phyloP scores from a whole-genome alignment of 2,329 filamentous ascomycete genomes.

The Neonectria hederae region DNA sequence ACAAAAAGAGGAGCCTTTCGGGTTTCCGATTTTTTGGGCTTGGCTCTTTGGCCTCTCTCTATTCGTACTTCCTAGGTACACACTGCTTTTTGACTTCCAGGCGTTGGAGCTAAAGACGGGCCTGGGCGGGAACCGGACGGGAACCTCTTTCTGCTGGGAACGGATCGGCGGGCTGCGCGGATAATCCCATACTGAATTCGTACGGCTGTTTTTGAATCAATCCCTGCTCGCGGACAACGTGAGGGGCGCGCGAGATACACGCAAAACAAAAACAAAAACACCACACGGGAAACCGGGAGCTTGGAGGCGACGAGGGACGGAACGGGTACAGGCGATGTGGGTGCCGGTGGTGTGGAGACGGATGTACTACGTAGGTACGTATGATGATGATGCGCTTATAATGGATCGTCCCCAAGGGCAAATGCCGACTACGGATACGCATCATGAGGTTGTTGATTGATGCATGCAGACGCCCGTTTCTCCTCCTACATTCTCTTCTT shows the following conservation, averaged over 20 bases:
- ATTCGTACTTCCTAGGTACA: too few relatives aligned
- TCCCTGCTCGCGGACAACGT: background rate
- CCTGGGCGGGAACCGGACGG: constrained; percentile 14
- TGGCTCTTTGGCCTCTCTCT: too few relatives aligned
- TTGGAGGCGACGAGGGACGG: constrained; percentile 19
- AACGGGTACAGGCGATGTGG: background rate
- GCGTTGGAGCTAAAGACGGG: constrained; percentile 37
- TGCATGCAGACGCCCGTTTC: background rate
- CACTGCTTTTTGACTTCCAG: background rate
- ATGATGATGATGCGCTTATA: background rate
- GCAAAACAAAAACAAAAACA: background rate
- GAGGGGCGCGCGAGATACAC: background rate
- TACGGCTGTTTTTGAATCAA: background rate
- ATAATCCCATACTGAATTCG: background rate
- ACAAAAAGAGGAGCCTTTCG: background rate
- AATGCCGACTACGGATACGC: background rate
- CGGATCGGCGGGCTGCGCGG: background rate
- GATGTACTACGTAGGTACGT: background rate
- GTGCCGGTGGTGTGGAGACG: constrained; percentile 1
- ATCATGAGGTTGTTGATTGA: background rate
- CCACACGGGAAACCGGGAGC: constrained; percentile 16
- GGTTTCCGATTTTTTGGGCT: background rate
- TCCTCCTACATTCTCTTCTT: background rate
- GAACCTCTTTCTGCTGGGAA: background rate
- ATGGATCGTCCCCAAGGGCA: background rate